A percentile compares a stretch with the other conserved stretches of the same genome.
phyloP scores from a whole-genome alignment of 1,284 basidiomycete genomes.

The Sphaerobolus stellatus region DNA sequence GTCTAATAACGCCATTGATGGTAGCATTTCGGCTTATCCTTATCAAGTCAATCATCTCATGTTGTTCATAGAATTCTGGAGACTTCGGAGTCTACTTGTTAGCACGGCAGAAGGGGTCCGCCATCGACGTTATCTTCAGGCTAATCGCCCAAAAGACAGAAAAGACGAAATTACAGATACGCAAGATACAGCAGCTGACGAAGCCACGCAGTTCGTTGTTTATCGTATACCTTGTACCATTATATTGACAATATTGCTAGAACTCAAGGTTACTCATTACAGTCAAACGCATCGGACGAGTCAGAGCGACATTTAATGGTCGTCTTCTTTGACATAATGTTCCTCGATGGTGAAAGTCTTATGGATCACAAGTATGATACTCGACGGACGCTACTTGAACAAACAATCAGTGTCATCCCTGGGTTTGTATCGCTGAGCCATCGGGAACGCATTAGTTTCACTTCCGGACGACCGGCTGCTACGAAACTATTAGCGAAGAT shows the following conservation, averaged over 20 bases:
- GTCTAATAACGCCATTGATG: slow-evolving; percentile 49
- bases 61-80: slow-evolving; percentile 63
- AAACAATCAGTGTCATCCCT: slow-evolving; percentile 46
- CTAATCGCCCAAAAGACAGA: neutral
- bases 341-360: slow-evolving; percentile 59
- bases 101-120: slow-evolving; percentile 56
- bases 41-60: neutral
- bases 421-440: slow-evolving; percentile 65
- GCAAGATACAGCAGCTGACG: neutral
- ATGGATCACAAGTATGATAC: slow-evolving; percentile 54
- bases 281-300: slow-evolving; percentile 44
- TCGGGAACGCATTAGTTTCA: slow-evolving; percentile 43
- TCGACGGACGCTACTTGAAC: slow-evolving; percentile 63
- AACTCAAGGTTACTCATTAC: slow-evolving; percentile 34
- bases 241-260: neutral
- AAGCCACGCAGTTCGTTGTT: neutral
- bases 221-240: neutral
- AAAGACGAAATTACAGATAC: neutral
- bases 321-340: slow-evolving; percentile 82
- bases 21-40: slow-evolving; percentile 34
- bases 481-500: slow-evolving; percentile 39
- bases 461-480: slow-evolving; percentile 25
- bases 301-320: slow-evolving; percentile 64
- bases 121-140: too few relatives aligned
- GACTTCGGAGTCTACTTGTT: slow-evolving; percentile 57